A percentile compares a stretch with the other conserved stretches of the same genome.
phyloP scores from a whole-genome alignment of 2,329 filamentous ascomycete genomes.

The Lecanoromycetidae sp. region DNA sequence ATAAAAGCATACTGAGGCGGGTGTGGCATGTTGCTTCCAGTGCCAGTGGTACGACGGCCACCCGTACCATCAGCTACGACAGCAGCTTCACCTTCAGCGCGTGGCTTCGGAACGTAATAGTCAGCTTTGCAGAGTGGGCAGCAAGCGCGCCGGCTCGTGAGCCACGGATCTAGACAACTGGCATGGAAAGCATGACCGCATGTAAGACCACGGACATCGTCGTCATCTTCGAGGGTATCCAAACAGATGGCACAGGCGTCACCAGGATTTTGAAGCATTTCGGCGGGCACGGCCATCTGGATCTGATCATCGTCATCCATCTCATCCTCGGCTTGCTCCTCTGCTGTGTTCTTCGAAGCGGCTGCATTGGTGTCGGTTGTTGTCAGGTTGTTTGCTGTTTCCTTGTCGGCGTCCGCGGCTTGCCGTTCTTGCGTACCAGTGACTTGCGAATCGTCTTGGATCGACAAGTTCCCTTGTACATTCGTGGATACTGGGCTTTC shows the following conservation, averaged over 20 bases:
- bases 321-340: conserved; percentile 53
- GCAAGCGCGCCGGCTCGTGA: conserved; percentile 85
- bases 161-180: conserved; percentile 88
- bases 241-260: conserved; percentile 96
- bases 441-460: background rate
- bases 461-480: background rate
- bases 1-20: conserved; percentile 28
- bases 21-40: conserved; percentile 21
- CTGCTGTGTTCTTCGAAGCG: conserved; percentile 20
- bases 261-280: conserved; percentile 67
- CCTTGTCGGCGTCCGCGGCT: background rate
- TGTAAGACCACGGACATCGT: conserved; percentile 83
- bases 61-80: conserved; percentile 24
- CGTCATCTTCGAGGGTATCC: conserved; percentile 84
- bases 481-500: background rate
- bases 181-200: conserved; percentile 99
- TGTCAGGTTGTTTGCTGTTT: conserved; percentile 7
- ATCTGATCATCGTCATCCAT: conserved; percentile 70
- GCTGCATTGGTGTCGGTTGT: background rate
- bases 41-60: conserved; percentile 22
- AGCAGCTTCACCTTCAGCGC: conserved; percentile 41
- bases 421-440: no score
- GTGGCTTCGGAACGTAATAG: conserved; percentile 89
- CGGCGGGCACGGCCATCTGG: conserved; percentile 65
- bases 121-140: conserved; percentile 97